Base-by-base conservation (phyloP, 2,329 filamentous ascomycete genomes). In the Aspergillus eucalypticola region DNA sequence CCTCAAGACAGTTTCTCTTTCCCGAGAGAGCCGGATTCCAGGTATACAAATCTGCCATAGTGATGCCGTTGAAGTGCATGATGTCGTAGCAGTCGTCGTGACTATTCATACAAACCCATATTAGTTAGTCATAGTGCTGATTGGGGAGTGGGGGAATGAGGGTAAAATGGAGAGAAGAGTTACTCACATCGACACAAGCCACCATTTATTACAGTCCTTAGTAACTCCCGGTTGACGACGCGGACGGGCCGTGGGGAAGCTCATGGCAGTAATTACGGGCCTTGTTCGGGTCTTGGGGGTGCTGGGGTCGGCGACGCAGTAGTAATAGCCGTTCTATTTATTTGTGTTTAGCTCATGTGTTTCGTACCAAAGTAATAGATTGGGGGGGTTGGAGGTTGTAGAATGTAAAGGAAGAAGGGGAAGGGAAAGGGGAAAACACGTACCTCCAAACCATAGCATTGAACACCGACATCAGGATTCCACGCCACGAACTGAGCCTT, bases 1-100 rank as follows among this genome's bases (percentile, higher is more conserved):
- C 39, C 38, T 27, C 7, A 5, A 8, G 7, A 21, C 32, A 54
- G 21, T 25, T 54, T 54, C 32, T 44, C 10, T 41, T 35, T 2
- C 35, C 32, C 17, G 23, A n/a, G 35, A 54, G 25, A 27, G 29
- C 52, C 11, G 52, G 74, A 72, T 59, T 78, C 74, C 73, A 74
- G 75, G 23, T 57, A 35, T 39, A 62, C 27, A 50, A 60, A 41
- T 19, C 48, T 2, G 73, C 61, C 7, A 73, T 56, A 4, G 62
- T 58, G 15, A 54, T 23, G 7, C 50, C 44, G 32, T 51, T 41
- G 11, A 23, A 23, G 29, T 32, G 25, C 11, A 54, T 49, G 38
- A 65, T 60, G 15, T 49, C 54, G 52, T 11, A 17, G 35, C 58
- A 56, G 11, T 50, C 56, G 10, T 54, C 32, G 10, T 23, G 35